Evolutionary conservation across 31 red algal species (phyloP).

Genomic region (Endocladia muricata): DNA sequence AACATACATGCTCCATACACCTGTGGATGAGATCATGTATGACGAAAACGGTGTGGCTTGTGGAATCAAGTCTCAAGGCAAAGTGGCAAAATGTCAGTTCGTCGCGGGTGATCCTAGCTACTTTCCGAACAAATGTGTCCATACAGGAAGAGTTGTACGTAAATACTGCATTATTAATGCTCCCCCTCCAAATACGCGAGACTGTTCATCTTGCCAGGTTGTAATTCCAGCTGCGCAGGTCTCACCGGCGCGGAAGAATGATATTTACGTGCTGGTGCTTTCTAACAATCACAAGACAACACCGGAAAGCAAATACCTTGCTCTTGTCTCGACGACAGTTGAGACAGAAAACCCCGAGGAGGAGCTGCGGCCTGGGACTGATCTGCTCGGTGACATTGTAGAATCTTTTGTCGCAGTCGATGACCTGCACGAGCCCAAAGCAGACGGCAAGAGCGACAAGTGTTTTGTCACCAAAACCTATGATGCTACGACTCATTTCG

Average conservation of each 20-base stretch:
- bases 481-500: constrained; percentile 98
- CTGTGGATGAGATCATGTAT: constrained; percentile 77
- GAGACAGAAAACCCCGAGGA: constrained; percentile 78
- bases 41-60: constrained; percentile 58
- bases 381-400: constrained; percentile 78
- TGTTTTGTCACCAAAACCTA: constrained; percentile 84
- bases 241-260: constrained; percentile 64
- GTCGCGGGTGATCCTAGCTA: constrained; percentile 92
- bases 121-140: constrained; percentile 60
- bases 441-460: constrained; percentile 46
- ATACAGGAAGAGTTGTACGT: constrained; percentile 74
- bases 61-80: constrained; percentile 73
- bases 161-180: constrained; percentile 89
- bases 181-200: constrained; percentile 83
- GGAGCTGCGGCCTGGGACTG: constrained; percentile 76
- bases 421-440: constrained; percentile 81
- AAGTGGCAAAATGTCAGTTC: constrained; percentile 77
- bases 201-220: constrained; percentile 85
- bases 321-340: constrained; percentile 91
- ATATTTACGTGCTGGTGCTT: constrained; percentile 96
- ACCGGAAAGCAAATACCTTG: constrained; percentile 80
- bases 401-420: constrained; percentile 87
- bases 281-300: constrained; percentile 82
- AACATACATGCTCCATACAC: constrained; percentile 92
- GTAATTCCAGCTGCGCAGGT: constrained; percentile 83